Evolutionary conservation across 2,329 filamentous ascomycete species (phyloP), one percentile per base, ranked within the genome.

Genomic region (Teratosphaeria nubilosa): DNA sequence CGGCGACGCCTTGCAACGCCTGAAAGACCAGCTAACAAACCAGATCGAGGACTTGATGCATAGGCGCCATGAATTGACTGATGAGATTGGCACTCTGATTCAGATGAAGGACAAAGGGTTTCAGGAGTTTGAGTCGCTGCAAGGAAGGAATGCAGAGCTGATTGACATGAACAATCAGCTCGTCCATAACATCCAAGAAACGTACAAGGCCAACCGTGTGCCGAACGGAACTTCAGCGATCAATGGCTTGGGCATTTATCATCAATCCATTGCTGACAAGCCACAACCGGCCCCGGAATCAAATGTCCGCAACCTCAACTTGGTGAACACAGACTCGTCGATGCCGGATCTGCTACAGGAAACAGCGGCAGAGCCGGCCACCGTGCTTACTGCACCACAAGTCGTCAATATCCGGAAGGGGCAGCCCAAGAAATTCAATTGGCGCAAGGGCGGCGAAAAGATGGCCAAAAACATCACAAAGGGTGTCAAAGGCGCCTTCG

Each of bases 341-440:
- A 73, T 73, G 62, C 72, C 73, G 25, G 73, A 76, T 58, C 65
- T 78, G 20, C 70, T 72, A 25, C 65, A 76, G 27, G 80, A 82
- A 20, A 87, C 88, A 52, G 90, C 94, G 48, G 80, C 75, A 9
- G 84, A 86, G 63, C 76, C 80, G 14, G 76, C 77, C 6, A 81
- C 81, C 0, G 74, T 86, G 54, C 72, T 84, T 62, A 80, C 85
- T 30, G 88, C 90, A 1, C 91, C 94, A n/a, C 94, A 95, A 60
- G 88, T 97, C 34, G 88, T 97, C 60, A 95, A 94, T 67, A 95
- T 97, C 62, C 86, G 91, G 67, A 97, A 96, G 76, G 91, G 88
- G 16, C 91, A 96, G 70, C 85, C 87, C 56, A 95, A 91, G 77
- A 97, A 96, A 73, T 96, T 96, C 76, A 96, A 96, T 76, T 97